Percentiles rank a stretch among this genome's conserved stretches.
phyloP scores from a whole-genome alignment of 1,139 yeast genomes.

The Geotrichum candidum region DNA sequence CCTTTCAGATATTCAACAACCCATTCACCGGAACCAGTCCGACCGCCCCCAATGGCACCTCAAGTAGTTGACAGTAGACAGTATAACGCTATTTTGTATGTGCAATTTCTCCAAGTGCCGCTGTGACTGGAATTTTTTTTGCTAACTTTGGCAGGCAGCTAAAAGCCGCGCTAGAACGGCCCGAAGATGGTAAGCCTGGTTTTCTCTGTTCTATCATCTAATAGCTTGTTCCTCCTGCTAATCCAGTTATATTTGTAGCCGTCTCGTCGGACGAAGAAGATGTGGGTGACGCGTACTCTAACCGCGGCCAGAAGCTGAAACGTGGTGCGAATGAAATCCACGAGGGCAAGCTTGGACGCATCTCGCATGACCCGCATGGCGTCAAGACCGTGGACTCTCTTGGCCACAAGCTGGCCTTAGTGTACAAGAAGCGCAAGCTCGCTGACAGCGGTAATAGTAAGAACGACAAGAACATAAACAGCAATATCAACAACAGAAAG shows the following conservation, averaged over 20 bases:
- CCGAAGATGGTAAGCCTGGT: conserved; percentile 12
- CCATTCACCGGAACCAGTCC: neutral
- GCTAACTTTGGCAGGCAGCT: conserved; percentile 5
- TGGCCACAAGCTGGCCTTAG: conserved; percentile 34
- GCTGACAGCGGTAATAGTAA: conserved; percentile 15
- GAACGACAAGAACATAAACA: conserved; percentile 20
- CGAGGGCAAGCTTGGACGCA: conserved; percentile 37
- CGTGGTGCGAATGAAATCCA: conserved; percentile 41
- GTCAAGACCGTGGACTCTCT: conserved; percentile 33
- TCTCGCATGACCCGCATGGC: conserved; percentile 31
- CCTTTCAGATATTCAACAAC: neutral
- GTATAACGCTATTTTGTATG: neutral
- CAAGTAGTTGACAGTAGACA: neutral
- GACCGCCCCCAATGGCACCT: neutral
- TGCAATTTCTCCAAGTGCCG: neutral
- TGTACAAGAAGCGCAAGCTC: conserved; percentile 29
- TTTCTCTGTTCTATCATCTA: no score
- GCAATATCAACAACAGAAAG: conserved; percentile 26
- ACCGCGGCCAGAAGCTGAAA: conserved; percentile 57
- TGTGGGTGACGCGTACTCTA: conserved; percentile 33
- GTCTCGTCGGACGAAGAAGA: conserved; percentile 23
- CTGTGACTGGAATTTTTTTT: neutral
- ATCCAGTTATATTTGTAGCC: conserved; percentile 8
- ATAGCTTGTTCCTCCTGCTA: neutral
- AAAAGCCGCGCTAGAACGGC: conserved; percentile 11